Conservation (phyloP, 805 yeast genomes). For the Clavispora asparagi region DNA sequence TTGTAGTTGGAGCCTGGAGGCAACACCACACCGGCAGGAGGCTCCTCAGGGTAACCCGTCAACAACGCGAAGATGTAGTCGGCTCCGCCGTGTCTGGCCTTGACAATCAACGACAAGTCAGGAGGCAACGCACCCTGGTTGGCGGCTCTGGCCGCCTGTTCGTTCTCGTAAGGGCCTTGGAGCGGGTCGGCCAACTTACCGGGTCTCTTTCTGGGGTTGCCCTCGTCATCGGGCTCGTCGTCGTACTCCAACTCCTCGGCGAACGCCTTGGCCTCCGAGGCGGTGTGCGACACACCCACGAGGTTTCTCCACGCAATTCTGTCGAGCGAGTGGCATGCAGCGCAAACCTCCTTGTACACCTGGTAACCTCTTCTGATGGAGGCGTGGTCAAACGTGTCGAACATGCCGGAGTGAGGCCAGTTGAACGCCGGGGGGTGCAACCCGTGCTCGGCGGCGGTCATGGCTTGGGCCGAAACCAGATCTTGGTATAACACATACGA, state of each 20-base stretch:
- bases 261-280: constrained; percentile 84
- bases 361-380: constrained; percentile 98
- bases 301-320: constrained; percentile 98
- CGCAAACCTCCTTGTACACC: constrained; percentile 98
- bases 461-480: constrained; percentile 82
- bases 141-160: constrained; percentile 99
- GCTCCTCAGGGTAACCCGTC: constrained; percentile 98
- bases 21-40: constrained; percentile 93
- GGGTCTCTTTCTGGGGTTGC: constrained; percentile 95
- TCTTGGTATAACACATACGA: constrained; percentile 80
- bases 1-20: constrained; percentile 96
- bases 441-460: constrained; percentile 99
- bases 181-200: constrained; percentile 96
- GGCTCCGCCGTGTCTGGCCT: constrained; percentile 98
- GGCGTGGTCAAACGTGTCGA: constrained; percentile 87
- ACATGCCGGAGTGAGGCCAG: constrained; percentile 94
- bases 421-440: constrained; percentile 89
- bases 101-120: constrained; percentile 92
- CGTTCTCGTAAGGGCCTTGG: constrained; percentile 95
- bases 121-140: constrained; percentile 99
- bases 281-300: constrained; percentile 94
- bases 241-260: constrained; percentile 97
- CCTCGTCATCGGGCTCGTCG: constrained; percentile 94
- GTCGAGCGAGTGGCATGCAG: constrained; percentile 96
- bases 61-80: constrained; percentile 92